Evolutionary conservation across 805 yeast species (phyloP), one percentile per base, ranked within the genome.

Genomic region (Ascoidea asiatica): DNA sequence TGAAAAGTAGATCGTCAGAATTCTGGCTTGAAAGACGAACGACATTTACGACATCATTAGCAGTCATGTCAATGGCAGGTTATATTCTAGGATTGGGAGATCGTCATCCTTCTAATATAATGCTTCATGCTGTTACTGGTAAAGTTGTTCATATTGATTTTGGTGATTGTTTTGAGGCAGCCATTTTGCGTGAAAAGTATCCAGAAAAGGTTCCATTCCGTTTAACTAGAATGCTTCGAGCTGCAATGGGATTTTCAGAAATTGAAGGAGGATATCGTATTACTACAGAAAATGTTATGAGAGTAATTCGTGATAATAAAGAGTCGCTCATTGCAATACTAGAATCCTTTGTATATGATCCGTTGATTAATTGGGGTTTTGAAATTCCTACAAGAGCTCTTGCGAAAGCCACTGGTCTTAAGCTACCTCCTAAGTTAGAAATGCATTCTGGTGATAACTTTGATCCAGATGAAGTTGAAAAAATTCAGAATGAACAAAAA

Each of bases 111-210:
- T 86, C 97, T 23, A 92, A 92, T 57, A 72, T 92, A 63, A 86
- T 92, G 97, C 74, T 92, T 63, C 95, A 90, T 60, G 69, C 96
- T 50, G 75, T 81, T 42, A 87, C 97, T 0, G 99, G 99, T 49
- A 88, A 90, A 56, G 96, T 92, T 43, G 75, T 92, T 37, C 99
- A 92, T 59, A 90, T 92, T 63, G 99, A 92, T 70, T 92, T 90
- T 63, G 99, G 98, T 52, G 99, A 92, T 60, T 92, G 99, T 73
- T 92, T 92, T 57, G 99, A 92, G 60, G 96, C 97, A 2, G 98
- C 99, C 0, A 88, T 90, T 42, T 65, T 92, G 48, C 76, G 99
- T 52, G 98, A 94, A 53, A 92, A 92, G 59, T 94, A 84, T 61
- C 99, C 99, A 0, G 99, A 92, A 56, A 90, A 89, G 60, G 98